Evolutionary conservation across 2,329 filamentous ascomycete genomes (phyloP), one percentile per base, ranked within the genome.

Genomic region (Xylaria digitata): DNA sequence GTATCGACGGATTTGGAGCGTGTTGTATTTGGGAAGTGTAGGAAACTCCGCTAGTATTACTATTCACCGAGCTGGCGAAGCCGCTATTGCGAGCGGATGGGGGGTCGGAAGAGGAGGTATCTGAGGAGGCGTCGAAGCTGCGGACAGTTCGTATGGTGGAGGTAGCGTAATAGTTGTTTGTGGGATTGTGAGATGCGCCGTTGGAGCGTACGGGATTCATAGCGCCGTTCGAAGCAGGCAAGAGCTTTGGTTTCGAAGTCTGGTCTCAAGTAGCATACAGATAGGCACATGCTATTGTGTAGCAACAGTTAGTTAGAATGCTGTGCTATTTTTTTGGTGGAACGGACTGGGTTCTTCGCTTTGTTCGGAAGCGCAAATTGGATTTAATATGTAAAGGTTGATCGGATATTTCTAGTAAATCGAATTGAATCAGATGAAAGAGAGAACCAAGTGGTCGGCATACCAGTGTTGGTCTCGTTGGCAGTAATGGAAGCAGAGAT

Each of bases 51-150:
- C 85, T 87, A 58, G 79, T 75, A 74, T 82, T 85, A 77, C 86
- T 88, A 74, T 85, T 84, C 46, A 85, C 77, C 50, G 85, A 87
- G 78, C 85, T 86, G 46, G 86, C 87, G 70, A 88, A 85, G 67
- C 79, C 81, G 65, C 85, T 87, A 71, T 83, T 83, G 67, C 81
- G 82, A 26, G 78, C 71, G 34, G 80, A 81, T 6, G 76, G 77
- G 17, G 79, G 78, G 46, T 78, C 77, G 57, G 77, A 76, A 17
- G 78, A 80, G 49, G 80, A 80, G 13, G 72, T 76, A 63, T 82
- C 80, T 30, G 80, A 80, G 48, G 77, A 74, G 40, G 79, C 82
- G 75, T 88, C 86, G 75, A 84, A 83, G 78, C 84, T 87, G 45
- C 82, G 81, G 43, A 89, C 86, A 61, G 85, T 83, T 68, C 87